Evolutionary conservation across 805 yeast species (phyloP).

Genomic region (Metschnikowia matae): DNA sequence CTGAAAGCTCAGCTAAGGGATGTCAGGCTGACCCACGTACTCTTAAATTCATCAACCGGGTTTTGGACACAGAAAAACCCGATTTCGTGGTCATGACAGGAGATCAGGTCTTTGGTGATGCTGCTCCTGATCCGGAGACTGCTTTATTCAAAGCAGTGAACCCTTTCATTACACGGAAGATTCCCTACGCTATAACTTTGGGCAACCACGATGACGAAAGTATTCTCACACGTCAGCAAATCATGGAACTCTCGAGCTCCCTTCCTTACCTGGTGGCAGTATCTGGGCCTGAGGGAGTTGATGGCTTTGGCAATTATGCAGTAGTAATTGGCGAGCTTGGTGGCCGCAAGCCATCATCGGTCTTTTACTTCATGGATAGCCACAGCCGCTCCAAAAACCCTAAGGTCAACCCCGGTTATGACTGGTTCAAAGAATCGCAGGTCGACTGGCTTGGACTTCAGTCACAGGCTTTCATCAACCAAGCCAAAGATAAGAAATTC

Average conservation of each 20-base stretch:
- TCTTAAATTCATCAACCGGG: conserved; percentile 50
- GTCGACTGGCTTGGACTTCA: conserved; percentile 48
- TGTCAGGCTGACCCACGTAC: conserved; percentile 85
- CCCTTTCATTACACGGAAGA: conserved; percentile 61
- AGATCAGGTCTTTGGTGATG: conserved; percentile 83
- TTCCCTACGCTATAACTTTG: conserved; percentile 81
- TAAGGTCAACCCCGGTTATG: conserved; percentile 74
- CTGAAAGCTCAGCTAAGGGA: conserved; percentile 40
- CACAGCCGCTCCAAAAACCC: conserved; percentile 71
- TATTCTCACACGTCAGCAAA: conserved; percentile 50
- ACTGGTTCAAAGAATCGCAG: conserved; percentile 75
- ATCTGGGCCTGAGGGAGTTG: conserved; percentile 61
- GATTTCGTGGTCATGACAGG: conserved; percentile 86
- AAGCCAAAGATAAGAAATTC: conserved; percentile 29
- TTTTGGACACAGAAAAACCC: conserved; percentile 73
- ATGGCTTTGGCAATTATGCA: conserved; percentile 82
- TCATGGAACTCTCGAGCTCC: conserved; percentile 51
- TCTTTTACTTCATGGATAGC: conserved; percentile 77
- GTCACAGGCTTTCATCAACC: conserved; percentile 21
- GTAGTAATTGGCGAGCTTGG: conserved; percentile 41
- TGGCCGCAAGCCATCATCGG: conserved; percentile 40
- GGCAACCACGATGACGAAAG: conserved; percentile 94
- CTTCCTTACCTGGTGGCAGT: conserved; percentile 68
- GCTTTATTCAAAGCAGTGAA: conserved; percentile 71
- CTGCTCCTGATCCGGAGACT: conserved; percentile 75